Percentiles rank a stretch among this genome's conserved stretches.
Conservation (phyloP, 352 stramenopile species). For the Poterioochromonas sp. region DNA sequence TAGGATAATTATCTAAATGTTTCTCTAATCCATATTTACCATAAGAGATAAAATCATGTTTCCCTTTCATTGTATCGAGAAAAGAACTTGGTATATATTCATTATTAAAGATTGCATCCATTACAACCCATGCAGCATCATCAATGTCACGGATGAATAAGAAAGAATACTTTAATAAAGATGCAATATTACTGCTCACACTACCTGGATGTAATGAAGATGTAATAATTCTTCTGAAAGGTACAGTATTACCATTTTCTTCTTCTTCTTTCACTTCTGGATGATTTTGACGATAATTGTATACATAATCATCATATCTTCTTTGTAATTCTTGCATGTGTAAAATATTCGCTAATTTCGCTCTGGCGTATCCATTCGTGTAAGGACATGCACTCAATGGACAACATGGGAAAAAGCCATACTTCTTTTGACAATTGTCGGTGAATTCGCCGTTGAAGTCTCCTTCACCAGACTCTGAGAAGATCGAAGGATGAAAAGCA, state of each 20-base stretch:
- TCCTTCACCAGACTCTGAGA: not conserved
- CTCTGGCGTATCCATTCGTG: not conserved
- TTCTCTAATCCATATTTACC: not conserved
- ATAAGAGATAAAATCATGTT: not conserved
- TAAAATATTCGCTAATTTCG: not conserved
- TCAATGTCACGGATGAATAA: not conserved
- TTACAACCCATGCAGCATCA: not conserved
- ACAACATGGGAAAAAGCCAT: not conserved
- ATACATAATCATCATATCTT: not conserved
- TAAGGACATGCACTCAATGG: not conserved
- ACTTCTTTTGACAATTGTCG: not conserved
- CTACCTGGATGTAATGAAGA: not conserved
- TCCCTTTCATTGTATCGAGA: not conserved
- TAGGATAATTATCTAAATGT: no score
- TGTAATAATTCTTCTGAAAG: not conserved
- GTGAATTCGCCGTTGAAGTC: not conserved
- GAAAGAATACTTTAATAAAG: not conserved
- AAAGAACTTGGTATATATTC: not conserved
- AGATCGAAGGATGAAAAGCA: not conserved
- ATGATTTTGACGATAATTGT: not conserved
- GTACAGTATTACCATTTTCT: not conserved
- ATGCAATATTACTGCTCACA: not conserved
- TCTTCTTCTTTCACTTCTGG: no score
- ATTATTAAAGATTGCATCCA: not conserved
- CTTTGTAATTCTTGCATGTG: not conserved